phyloP scores from a whole-genome alignment of 805 yeast genomes.

The Candida boleticola region DNA sequence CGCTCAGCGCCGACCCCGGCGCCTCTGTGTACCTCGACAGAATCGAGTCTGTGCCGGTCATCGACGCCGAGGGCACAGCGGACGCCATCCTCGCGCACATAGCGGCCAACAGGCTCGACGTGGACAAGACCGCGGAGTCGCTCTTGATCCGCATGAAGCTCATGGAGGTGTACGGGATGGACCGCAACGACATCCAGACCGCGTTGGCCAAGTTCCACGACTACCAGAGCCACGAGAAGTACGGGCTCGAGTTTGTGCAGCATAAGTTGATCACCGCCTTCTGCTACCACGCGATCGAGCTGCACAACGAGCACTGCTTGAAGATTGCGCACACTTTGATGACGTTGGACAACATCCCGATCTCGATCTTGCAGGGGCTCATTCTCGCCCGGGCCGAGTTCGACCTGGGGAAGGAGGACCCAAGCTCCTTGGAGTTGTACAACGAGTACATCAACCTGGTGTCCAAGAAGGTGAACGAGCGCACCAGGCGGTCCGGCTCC shows the following conservation, averaged over 20 bases:
- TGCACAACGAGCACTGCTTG: conserved; percentile 24
- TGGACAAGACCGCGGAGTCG: conserved; percentile 24
- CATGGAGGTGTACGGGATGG: conserved; percentile 33
- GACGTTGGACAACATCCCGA: conserved; percentile 20
- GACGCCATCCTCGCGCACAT: conserved; percentile 18
- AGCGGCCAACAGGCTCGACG: conserved; percentile 21
- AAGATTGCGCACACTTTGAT: conserved; percentile 40
- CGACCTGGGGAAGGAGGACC: conserved; percentile 22
- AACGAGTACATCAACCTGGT: conserved; percentile 44
- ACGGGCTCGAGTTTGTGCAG: conserved; percentile 41
- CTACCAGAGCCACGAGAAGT: conserved; percentile 36
- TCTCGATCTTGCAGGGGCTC: conserved; percentile 36
- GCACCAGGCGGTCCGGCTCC: conserved; percentile 34
- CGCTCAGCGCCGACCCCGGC: conserved; percentile 19
- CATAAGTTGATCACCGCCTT: conserved; percentile 39
- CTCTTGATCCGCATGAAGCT: conserved; percentile 29
- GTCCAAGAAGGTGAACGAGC: conserved; percentile 26
- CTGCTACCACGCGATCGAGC: conserved; percentile 38
- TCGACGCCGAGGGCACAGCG: background rate
- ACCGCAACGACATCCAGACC: conserved; percentile 22
- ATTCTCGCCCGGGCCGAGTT: conserved; percentile 42
- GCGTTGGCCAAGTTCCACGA: conserved; percentile 38
- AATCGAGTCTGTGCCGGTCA: background rate
- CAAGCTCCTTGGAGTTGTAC: conserved; percentile 38
- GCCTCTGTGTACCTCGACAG: background rate